Base-by-base conservation (phyloP, 495 filamentous ascomycete genomes). In the Aspergillus homomorphus region DNA sequence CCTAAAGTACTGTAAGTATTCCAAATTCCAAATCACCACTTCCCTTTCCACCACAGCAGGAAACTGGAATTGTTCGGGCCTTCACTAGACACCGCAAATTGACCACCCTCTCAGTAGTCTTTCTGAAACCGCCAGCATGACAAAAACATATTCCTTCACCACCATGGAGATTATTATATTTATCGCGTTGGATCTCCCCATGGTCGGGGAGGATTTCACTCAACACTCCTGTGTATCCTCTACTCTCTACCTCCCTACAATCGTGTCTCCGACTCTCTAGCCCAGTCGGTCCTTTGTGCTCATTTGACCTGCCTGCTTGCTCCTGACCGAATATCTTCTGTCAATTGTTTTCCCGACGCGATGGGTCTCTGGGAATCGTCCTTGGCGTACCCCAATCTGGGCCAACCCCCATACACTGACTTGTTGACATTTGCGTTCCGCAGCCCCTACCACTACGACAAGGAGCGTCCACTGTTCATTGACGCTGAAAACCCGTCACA, bases 401-500 rank as follows among this genome's bases (percentile, higher is more conserved):
- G 60, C 18, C 12, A 38, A 2, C 33, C 4, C 12, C 33, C 33
- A 38, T 72, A 75, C 59, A 73, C 72, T 45, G 76, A 78, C 63
- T 64, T 78, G 51, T 62, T 78, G 59, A 73, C 65, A 51, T 78
- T 77, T 52, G 70, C 73, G 12, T 76, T 78, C 50, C 61, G 60
- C 43, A 69, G 69, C 3, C 70, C 73, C 9, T 67, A 65, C 1
- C 58, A 59, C 18, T 76, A 76, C 54, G 70, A 75, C 23, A 63
- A 61, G 22, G 64, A 70, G 16, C 72, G 71, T n/a, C 76, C 76
- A 16, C 44, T 78, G 33, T 86, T 81, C 55, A 82, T 88, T 58
- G 82, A 87, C 57, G 81, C 81, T 10, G 78, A 78, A 45, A 68
- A 84, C 62, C 77, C 81, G 5, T 76, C 76, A 3, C 77, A 77